Evolutionary conservation across 768 basidiomycete species (phyloP), one percentile per base, ranked within the genome.

Genomic region (Mycena filopes): DNA sequence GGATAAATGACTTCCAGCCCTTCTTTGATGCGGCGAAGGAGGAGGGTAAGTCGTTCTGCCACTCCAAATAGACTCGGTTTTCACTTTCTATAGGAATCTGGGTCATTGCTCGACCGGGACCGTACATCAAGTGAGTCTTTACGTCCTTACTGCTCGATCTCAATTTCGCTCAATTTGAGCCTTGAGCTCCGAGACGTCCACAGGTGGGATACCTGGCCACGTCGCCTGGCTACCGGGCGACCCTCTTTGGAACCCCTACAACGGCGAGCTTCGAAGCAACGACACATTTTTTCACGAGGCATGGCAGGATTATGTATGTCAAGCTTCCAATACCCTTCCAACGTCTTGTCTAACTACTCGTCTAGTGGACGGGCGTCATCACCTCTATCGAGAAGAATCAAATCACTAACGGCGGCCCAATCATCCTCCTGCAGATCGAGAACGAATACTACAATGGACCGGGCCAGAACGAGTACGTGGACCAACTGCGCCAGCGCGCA

Each of bases 21-120:
- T 79, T 89, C 23, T 86, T 81, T 57, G 84, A 87, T 51, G 84
- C 84, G 13, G 87, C 87, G 2, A 82, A 80, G 55, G 79, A 78
- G 23, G 82, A 82, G 0, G 88, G 88, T 36, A 11, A 11, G 36
- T 36, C 36, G 5, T 15, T 36, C 36, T 36, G 36, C 15, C 11
- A 36, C n/a, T 36, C 10, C 11, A 36, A 36, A 9, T 2, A 15
- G 10, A 15, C 15, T 4, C 36, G 15, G 36, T 4, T 36, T 15
- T 36, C 36, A 36, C 15, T 36, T 36, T 2, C 36, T 9, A 36
- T 36, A 36, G 36, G 36, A 1, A 73, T 89, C 5, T 90, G 83
- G 80, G 78, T 89, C 49, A 79, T 88, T 33, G 79, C 88, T 31
- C 79, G 88, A 26, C 89, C 89, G 23, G 87, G 87, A 71, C 68